Evolutionary conservation across 768 basidiomycete genomes (phyloP), one percentile per base, ranked within the genome.

Genomic region (Pisolithus albus): DNA sequence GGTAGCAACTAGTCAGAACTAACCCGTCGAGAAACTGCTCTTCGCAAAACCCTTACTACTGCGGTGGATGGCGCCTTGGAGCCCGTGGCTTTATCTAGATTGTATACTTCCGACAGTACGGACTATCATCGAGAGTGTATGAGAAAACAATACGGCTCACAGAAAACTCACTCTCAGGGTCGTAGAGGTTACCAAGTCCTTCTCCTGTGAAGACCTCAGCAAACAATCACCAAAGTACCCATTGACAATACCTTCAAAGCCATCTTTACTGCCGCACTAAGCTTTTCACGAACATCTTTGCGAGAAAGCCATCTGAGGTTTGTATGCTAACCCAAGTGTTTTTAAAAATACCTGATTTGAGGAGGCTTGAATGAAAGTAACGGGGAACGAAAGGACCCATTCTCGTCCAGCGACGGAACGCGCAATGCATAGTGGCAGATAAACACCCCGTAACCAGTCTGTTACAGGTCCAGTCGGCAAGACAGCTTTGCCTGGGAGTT

Each of bases 51-150:
- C 40, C 65, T 60, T 24, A 78, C 64, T 39, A 85, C 74, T 34
- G 69, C 67, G 5, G 82, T 71, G 5, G 78, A 69, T n/a, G 75
- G 56, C 10, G 82, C 58, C 26, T 71, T 69, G 40, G 71, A 69
- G 24, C 70, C 61, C 24, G 75, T 64, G 7, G 64, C 62, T 65
- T 88, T 88, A 67, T 87, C 86, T 34, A 80, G 75, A 8, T 78
- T 74, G 56, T 87, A 80, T 2, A 88, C 74, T 52, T 88, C 86
- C 9, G 86, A 74, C 16, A 88, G 72, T 30, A 86, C 75, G 23
- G 83, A 82, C 86, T 88, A 54, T 44, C 40, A 30, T 41, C 23
- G 43, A n/a, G 9, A 21, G 26, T 13, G 24, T 16, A 15, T 54
- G 26, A 48, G 51, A n/a, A 18, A 26, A n/a, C 34, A 39, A 19